Base-by-base conservation (phyloP, 306 rosid genomes). In the Sicyos baderoa region DNA sequence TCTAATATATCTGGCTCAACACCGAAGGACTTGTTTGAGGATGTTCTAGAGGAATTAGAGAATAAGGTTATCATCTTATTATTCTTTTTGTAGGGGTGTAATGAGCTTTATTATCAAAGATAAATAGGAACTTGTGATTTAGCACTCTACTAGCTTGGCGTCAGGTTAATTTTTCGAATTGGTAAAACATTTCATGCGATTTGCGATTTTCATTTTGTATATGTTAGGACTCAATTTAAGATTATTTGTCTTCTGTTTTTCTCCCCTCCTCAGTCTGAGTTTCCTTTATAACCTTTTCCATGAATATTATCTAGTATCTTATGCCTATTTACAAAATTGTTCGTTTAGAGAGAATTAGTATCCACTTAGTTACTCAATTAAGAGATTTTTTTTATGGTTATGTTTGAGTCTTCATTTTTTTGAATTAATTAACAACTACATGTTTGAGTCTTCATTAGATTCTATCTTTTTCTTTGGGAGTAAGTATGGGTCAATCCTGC, bases 1-100 rank as follows among this genome's bases (percentile, higher is more conserved):
- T 86, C 82, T 37, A 94, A 94, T 75, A 73, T 82, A 55, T 84
- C 90, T 52, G 99, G 99, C 81, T 94, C 99, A 57, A 88, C 99
- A 66, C 99, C 99, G 1, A 94, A 80, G 79, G 99, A 94, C 77
- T 76, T 94, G 75, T 94, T 84, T 82, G 97, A 94, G 84, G 89
- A 84, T 79, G 87, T 86, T n/a, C 55, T 72, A 66, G 97, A 88
- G 80, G 95, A 84, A 42, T 84, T 94, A 70, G 96, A 90, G 77
- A 88, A 85, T 70, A 86, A 82, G 88, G 99, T 90, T 17, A 73
- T 23, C 22, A 48, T 72, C 44, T 13, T 71, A 22, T 14, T 8
- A 53, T 52, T 44, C 52, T 68, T 51, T 3, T 2, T 60, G 16
- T 37, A 62, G 23, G 35, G 22, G 9, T 56, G 44, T 62, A 51